A percentile compares a stretch with the other conserved stretches of the same genome.
These are phyloP conservation scores for Nepenthes alata DNA, from an alignment of 179 eudicot species.

Conservation along the genomic window DNA sequence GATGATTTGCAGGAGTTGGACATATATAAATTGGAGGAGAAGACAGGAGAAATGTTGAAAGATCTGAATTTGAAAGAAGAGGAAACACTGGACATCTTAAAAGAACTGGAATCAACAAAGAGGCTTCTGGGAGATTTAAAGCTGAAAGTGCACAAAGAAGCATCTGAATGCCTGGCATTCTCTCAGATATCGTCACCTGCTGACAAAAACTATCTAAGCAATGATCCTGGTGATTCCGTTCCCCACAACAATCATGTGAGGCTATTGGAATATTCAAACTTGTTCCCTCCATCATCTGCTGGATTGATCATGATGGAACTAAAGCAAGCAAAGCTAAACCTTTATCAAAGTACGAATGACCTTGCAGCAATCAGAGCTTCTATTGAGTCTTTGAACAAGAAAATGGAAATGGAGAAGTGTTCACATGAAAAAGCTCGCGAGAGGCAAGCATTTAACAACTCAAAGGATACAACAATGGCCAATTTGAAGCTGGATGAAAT, in stretches of 20 bases:
- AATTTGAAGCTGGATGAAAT: neutral
- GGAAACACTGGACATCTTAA: slow-evolving; percentile 4
- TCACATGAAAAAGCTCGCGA: slow-evolving; percentile 2
- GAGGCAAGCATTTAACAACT: neutral
- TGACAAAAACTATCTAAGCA: slow-evolving; percentile 8
- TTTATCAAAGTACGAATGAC: slow-evolving; percentile 25
- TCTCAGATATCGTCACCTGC: slow-evolving; percentile 11
- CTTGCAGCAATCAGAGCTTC: slow-evolving; percentile 30
- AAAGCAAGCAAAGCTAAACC: slow-evolving; percentile 27
- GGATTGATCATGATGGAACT: slow-evolving; percentile 24
- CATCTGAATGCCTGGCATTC: slow-evolving; percentile 7
- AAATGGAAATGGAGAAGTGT: slow-evolving; percentile 15
- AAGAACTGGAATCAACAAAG: slow-evolving; percentile 2
- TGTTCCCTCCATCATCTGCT: slow-evolving; percentile 11
- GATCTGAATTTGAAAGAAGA: slow-evolving; percentile 5
- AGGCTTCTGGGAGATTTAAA: neutral
- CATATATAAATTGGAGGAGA: neutral
- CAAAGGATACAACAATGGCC: neutral
- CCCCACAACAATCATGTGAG: neutral
- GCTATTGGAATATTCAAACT: slow-evolving; percentile 10
- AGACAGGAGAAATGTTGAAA: slow-evolving; percentile 1
- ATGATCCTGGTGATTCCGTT: slow-evolving; percentile 3
- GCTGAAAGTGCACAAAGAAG: slow-evolving; percentile 9
- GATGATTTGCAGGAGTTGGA: neutral
- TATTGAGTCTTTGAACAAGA: slow-evolving; percentile 24